A percentile compares a stretch with the other conserved stretches of the same genome.
phyloP scores from a whole-genome alignment of 495 filamentous ascomycete species.

The Cairneyella variabilis region DNA sequence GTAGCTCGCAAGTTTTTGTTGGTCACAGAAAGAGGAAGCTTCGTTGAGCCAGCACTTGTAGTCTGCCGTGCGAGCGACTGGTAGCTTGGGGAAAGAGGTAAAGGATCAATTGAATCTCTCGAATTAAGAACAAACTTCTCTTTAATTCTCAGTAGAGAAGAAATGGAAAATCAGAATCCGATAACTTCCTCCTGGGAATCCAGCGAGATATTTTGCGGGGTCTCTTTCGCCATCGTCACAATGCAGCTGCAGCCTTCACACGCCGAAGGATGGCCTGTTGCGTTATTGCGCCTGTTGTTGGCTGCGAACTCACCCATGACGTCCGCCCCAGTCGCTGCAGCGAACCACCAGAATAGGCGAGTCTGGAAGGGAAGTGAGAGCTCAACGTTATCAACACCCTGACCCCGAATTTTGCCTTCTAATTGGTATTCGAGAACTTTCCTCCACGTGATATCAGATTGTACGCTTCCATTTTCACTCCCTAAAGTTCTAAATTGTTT shows the following conservation, averaged over 20 bases:
- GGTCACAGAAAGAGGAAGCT: too few species aligned
- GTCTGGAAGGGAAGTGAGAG: not conserved
- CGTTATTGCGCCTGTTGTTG: not conserved
- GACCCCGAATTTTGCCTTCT: conserved; percentile 6
- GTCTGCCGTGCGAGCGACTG: too few species aligned
- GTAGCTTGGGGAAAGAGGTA: too few species aligned
- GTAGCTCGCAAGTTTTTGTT: too few species aligned
- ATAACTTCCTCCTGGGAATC: too few species aligned
- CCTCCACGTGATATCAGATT: too few species aligned
- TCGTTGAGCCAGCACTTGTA: too few species aligned
- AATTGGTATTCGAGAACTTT: too few species aligned
- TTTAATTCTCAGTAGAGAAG: not conserved
- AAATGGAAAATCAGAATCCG: too few species aligned
- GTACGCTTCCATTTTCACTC: too few species aligned
- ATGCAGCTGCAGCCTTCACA: not conserved
- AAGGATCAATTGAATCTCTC: not conserved
- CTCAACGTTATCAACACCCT: conserved; percentile 10
- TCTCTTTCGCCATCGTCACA: not conserved
- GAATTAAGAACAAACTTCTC: not conserved
- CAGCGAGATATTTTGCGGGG: conserved; percentile 25
- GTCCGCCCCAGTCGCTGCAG: conserved; percentile 12
- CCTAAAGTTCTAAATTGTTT: too few species aligned
- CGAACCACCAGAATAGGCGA: conserved; percentile 5
- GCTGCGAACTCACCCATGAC: conserved; percentile 15
- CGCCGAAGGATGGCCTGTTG: not conserved